phyloP scores from a whole-genome alignment of 2,329 filamentous ascomycete species.

The Ceratocystis albifundus region DNA sequence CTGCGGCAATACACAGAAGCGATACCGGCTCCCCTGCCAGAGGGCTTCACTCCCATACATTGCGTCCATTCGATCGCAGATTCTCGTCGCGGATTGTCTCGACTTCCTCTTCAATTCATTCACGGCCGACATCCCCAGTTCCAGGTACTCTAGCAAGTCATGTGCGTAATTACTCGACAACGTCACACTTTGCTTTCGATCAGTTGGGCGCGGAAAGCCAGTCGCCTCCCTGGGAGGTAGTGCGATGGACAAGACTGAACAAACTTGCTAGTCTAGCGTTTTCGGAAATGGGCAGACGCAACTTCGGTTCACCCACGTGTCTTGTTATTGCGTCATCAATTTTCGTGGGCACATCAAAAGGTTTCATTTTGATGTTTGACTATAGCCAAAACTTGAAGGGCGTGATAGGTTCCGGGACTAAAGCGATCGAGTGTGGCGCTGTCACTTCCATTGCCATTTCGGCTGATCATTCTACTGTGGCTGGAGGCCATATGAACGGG shows the following conservation, averaged over 20 bases:
- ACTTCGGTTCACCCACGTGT: slow-evolving; percentile 85
- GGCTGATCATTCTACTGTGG: slow-evolving; percentile 84
- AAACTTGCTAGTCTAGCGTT: slow-evolving; percentile 85
- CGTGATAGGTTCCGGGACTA: slow-evolving; percentile 86
- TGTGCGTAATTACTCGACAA: slow-evolving; percentile 69
- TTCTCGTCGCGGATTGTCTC: slow-evolving; percentile 78
- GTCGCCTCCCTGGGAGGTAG: slow-evolving; percentile 87
- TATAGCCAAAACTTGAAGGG: slow-evolving; percentile 91
- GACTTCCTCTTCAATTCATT: slow-evolving; percentile 43
- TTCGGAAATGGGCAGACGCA: slow-evolving; percentile 81
- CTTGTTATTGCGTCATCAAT: slow-evolving; percentile 79
- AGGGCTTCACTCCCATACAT: slow-evolving; percentile 40
- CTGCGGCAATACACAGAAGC: slow-evolving; percentile 54
- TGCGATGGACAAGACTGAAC: slow-evolving; percentile 86
- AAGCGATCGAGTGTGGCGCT: slow-evolving; percentile 82
- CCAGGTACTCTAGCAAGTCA: slow-evolving; percentile 53
- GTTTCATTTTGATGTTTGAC: slow-evolving; percentile 90
- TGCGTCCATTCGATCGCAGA: slow-evolving; percentile 85
- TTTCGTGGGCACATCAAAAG: slow-evolving; percentile 84
- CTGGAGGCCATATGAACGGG: slow-evolving; percentile 77
- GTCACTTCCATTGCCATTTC: slow-evolving; percentile 82
- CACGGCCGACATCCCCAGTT: slow-evolving; percentile 64
- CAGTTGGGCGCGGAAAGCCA: slow-evolving; percentile 55
- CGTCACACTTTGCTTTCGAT: slow-evolving; percentile 55
- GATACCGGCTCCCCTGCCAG: slow-evolving; percentile 54